Base-by-base conservation (phyloP, 2,329 filamentous ascomycete genomes). In the Calonectria montana region DNA sequence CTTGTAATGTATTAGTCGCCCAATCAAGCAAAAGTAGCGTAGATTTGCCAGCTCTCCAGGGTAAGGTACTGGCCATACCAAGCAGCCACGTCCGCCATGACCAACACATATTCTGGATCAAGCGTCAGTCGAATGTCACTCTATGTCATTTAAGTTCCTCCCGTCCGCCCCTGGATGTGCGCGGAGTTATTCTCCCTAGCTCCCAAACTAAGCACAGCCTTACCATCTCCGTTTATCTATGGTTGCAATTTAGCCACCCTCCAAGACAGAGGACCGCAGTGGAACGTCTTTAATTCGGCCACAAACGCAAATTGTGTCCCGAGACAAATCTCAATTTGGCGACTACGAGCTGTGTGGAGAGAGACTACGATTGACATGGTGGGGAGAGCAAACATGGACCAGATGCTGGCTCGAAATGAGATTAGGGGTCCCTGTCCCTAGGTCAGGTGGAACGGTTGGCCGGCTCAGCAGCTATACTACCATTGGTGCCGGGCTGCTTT, bases 241-340 rank as follows among this genome's bases (percentile, higher is more conserved):
- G 48, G 31, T 55, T 48, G 23, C 25, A 27, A 29, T 29, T 57
- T 53, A 37, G 29, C 39, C n/a, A 59, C 41, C 27, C 37, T 61
- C 37, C 50, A 50, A 66, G 45, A 66, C 23, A 12, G 7, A 37
- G 35, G 5, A 39, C 35, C 53, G 50, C 27, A 55, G 12, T 27
- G 45, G n/a, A 65, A 53, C 47, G 48, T 23, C 10, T 68, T 43
- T 29, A 13, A 67, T 43, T 23, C 37, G 43, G 43, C 37, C 67
- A 53, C 47, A 69, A 69, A 69, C 69, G 59, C 29, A 76, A 73
- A 77, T 70, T 71, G 43, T 67, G 57, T 71, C 69, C 69, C 62
- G 43, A 78, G 72, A 77, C 75, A 71, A 21, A 29, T 67, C 57
- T 55, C 37, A 53, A 25, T 39, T 43, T 35, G 27, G 37, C 23